These are phyloP conservation scores for Paulownia fortunei DNA, from an alignment of 257 asterid species.

Conservation along the genomic window DNA sequence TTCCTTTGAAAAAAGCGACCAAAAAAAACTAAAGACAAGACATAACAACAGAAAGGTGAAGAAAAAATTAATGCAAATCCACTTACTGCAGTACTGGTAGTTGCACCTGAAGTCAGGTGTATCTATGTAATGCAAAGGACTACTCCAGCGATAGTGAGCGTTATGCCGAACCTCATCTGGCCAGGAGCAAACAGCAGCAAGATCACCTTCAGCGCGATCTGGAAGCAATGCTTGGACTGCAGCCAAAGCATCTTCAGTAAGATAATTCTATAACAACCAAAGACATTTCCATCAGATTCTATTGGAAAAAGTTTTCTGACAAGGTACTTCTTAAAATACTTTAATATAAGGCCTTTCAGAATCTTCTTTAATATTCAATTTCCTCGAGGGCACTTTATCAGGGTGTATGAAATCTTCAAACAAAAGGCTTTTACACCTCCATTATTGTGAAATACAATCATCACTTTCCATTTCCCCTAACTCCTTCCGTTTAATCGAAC, in stretches of 20 bases:
- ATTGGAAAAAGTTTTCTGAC: neutral
- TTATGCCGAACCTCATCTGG: conserved; percentile 63
- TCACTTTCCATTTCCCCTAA: neutral
- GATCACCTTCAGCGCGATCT: conserved; percentile 83
- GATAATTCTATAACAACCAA: conserved; percentile 58
- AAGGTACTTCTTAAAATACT: neutral
- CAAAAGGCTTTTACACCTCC: neutral
- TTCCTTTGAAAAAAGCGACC: neutral
- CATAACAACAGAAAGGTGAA: neutral
- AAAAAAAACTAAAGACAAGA: neutral
- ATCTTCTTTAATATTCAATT: neutral
- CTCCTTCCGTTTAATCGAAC: neutral
- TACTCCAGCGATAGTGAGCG: conserved; percentile 80
- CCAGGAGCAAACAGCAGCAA: conserved; percentile 90
- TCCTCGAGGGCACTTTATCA: neutral
- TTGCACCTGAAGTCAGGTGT: conserved; percentile 96
- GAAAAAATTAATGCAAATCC: neutral
- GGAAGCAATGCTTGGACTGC: conserved; percentile 83
- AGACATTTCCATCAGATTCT: conserved; percentile 28
- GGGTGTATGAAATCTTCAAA: neutral
- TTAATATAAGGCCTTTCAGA: neutral
- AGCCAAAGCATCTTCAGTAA: conserved; percentile 66
- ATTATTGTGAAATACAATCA: neutral
- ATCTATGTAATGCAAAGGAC: conserved; percentile 76
- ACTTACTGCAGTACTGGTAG: conserved; percentile 89